A percentile compares a stretch with the other conserved stretches of the same genome.
These are phyloP conservation scores for Protomyces gravidus DNA, from an alignment of 1,139 yeast species.

Conservation along the genomic window DNA sequence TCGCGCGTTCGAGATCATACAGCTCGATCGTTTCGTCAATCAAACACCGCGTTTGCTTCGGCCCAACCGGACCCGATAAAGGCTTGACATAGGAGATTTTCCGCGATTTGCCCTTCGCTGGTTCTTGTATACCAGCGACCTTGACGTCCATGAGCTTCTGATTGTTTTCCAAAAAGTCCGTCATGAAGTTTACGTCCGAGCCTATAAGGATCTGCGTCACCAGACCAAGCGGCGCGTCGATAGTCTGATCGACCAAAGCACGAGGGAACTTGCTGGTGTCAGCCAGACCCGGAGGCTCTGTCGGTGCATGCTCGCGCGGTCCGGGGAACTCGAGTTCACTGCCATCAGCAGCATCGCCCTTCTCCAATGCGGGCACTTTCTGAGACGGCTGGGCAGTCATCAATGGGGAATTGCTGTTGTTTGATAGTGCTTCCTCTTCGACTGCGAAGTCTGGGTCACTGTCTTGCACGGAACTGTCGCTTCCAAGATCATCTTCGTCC, in stretches of 20 bases:
- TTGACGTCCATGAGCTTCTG: constrained; percentile 71
- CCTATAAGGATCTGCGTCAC: constrained; percentile 70
- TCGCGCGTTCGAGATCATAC: constrained; percentile 55
- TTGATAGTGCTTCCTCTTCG: neutral
- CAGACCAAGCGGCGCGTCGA: constrained; percentile 78
- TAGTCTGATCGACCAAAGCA: constrained; percentile 55
- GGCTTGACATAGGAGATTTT: constrained; percentile 74
- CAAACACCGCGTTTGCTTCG: constrained; percentile 83
- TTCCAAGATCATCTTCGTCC: constrained; percentile 36
- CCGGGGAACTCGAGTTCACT: constrained; percentile 42
- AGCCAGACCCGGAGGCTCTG: constrained; percentile 50
- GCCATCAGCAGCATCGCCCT: neutral
- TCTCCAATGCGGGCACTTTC: neutral
- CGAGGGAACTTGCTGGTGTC: constrained; percentile 54
- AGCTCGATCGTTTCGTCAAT: constrained; percentile 67
- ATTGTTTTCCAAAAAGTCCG: constrained; percentile 52
- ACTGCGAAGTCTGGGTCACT: constrained; percentile 31
- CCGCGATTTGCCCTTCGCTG: constrained; percentile 45
- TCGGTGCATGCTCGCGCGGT: constrained; percentile 55
- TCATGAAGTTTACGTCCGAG: constrained; percentile 56
- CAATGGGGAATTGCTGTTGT: neutral
- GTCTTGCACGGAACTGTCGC: constrained; percentile 30
- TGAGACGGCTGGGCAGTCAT: neutral
- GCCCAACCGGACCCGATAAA: constrained; percentile 78
- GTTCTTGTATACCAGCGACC: constrained; percentile 49